phyloP scores from a whole-genome alignment of 2,329 filamentous ascomycete genomes.

The Camillea tinctor region DNA sequence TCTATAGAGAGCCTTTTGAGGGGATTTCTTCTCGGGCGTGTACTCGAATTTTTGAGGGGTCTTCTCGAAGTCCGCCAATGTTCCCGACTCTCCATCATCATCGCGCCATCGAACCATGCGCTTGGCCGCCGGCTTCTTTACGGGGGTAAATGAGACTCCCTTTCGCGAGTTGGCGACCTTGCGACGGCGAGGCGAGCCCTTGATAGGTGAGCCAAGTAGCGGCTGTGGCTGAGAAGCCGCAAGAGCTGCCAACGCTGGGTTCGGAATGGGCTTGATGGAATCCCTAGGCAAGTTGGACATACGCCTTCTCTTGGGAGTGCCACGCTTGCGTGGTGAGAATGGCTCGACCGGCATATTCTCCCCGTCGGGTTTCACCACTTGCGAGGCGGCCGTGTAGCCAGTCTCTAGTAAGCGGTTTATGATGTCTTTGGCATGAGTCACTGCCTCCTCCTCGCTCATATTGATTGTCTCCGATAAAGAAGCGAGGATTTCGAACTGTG shows the following conservation, averaged over 20 bases:
- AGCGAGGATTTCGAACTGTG: conserved; percentile 88
- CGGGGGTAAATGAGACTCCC: conserved; percentile 78
- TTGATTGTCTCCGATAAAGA: conserved; percentile 78
- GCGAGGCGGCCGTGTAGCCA: conserved; percentile 71
- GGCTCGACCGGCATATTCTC: conserved; percentile 58
- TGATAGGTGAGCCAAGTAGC: conserved; percentile 61
- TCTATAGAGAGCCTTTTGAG: conserved; percentile 46
- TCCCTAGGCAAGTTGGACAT: conserved; percentile 36
- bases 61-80: conserved; percentile 85
- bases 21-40: conserved; percentile 54
- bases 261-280: conserved; percentile 43
- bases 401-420: conserved; percentile 76
- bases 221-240: conserved; percentile 33
- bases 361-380: conserved; percentile 89
- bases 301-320: conserved; percentile 76
- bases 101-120: conserved; percentile 89
- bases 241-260: conserved; percentile 40
- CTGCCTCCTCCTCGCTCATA: conserved; percentile 81
- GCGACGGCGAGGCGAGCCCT: conserved; percentile 76
- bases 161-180: conserved; percentile 66
- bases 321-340: conserved; percentile 67
- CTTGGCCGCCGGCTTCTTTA: conserved; percentile 68
- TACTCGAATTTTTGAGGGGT: conserved; percentile 72
- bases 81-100: conserved; percentile 78
- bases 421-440: conserved; percentile 73